Evolutionary conservation across 768 basidiomycete species (phyloP), one percentile per base, ranked within the genome.

Genomic region (Amanita rimosa): DNA sequence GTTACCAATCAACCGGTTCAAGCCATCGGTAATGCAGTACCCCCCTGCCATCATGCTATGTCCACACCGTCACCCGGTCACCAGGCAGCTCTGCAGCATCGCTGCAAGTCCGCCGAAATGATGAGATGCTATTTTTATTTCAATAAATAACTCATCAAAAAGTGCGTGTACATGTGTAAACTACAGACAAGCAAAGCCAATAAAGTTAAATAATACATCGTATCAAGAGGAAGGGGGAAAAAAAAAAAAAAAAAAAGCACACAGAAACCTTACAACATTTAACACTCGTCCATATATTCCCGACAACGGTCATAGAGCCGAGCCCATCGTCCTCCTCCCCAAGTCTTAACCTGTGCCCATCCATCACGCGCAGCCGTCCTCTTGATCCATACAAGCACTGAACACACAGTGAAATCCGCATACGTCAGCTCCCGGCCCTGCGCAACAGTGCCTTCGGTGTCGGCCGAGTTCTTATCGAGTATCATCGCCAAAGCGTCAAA

Each of bases 321-420:
- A 43, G 68, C 64, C 85, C 85, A 88, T 37, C 84, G 61, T 3
- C 85, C 83, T 3, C 68, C 71, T 56, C 83, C 79, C 84, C 84
- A 87, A 22, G 74, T 71, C 44, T 76, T 64, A n/a, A 87, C 71
- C 46, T 78, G 65, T 19, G 71, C 66, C 85, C 85, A 88, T 11
- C 80, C 82, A 53, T 86, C 82, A 49, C 81, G 78, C n/a, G 81
- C 73, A 3, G 82, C 75, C 58, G 86, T 76, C 42, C 75, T 69
- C 59, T 85, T 78, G 36, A 86, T 79, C 83, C 83, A 88, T 40
- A 86, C 73, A 36, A 87, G 62, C 14, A 83, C 73, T 0, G 85
- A 76, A 54, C 82, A 84, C 17, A 88, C 62, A 4, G 81, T 78
- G 58, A 87, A 86, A 55, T 87, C 85, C 1, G 81, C 82, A 54